Conservation (phyloP, 208 protist genomes). For the Crithidia thermophila region DNA sequence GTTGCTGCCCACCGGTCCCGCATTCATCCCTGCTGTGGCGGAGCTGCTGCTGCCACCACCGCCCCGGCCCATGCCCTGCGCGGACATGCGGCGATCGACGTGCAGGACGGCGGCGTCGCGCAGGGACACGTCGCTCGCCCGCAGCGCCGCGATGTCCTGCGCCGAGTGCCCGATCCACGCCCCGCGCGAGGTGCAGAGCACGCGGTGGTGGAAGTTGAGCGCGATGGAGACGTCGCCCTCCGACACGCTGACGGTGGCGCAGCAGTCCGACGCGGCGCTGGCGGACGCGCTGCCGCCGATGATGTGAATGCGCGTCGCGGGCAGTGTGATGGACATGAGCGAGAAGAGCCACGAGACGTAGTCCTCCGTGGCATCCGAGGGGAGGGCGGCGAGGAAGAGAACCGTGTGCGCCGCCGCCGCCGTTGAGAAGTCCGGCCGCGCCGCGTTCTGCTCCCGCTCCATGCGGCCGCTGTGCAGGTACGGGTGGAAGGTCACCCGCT, state of each 20-base stretch:
- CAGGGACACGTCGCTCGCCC: slow-evolving; percentile 28
- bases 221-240: slow-evolving; percentile 31
- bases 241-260: slow-evolving; percentile 22
- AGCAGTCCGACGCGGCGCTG: slow-evolving; percentile 12
- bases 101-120: slow-evolving; percentile 24
- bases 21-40: no score
- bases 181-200: slow-evolving; percentile 33
- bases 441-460: neutral
- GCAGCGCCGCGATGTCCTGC: slow-evolving; percentile 28
- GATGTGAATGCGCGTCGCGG: slow-evolving; percentile 16
- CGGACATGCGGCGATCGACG: slow-evolving; percentile 28
- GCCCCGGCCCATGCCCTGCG: neutral
- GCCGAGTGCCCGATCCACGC: slow-evolving; percentile 30
- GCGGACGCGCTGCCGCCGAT: slow-evolving; percentile 12
- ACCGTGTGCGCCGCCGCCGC: slow-evolving; percentile 1
- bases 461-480: slow-evolving; percentile 16
- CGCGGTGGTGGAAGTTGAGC: slow-evolving; percentile 35
- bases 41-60: neutral
- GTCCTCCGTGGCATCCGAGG: slow-evolving; percentile 22
- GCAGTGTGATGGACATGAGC: slow-evolving; percentile 28
- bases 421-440: neutral
- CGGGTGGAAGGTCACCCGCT: slow-evolving; percentile 33
- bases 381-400: slow-evolving; percentile 57
- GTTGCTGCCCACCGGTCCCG: neutral
- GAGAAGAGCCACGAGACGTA: slow-evolving; percentile 68